phyloP scores from a whole-genome alignment of 805 yeast species.

The Yamadazyma laniorum region DNA sequence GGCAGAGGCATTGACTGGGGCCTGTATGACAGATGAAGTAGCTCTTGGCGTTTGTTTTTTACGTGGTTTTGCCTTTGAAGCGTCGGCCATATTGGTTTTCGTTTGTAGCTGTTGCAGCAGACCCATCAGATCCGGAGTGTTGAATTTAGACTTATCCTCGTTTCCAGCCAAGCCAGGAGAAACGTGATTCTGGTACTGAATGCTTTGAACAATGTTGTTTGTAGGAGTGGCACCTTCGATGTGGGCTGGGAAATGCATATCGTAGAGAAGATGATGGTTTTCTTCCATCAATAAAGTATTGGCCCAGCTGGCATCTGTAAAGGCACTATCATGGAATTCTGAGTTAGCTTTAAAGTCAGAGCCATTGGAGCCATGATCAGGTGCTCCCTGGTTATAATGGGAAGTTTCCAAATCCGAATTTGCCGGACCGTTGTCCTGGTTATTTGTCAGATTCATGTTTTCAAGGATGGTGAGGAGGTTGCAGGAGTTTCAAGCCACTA shows the following conservation, averaged over 20 bases:
- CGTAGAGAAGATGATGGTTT: conserved; percentile 27
- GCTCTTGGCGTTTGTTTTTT: not conserved
- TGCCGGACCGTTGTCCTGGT: not conserved
- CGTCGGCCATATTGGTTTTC: not conserved
- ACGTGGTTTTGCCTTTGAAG: not conserved
- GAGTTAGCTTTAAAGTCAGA: not conserved
- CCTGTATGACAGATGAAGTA: not conserved
- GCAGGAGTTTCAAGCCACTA: no score
- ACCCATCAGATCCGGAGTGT: not conserved
- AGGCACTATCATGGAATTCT: conserved; percentile 1
- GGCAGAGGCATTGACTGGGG: not conserved
- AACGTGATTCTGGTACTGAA: conserved; percentile 31
- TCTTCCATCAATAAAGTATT: conserved; percentile 32
- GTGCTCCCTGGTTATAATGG: not conserved
- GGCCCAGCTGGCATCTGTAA: conserved; percentile 33
- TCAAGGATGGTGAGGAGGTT: no score
- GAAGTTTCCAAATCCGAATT: not conserved
- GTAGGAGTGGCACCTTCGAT: conserved; percentile 15
- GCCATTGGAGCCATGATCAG: not conserved
- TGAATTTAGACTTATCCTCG: not conserved
- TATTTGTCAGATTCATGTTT: not conserved
- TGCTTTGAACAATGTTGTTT: conserved; percentile 27
- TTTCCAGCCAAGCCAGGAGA: conserved; percentile 7
- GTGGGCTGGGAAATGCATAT: conserved; percentile 28
- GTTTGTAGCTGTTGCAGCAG: not conserved